These are phyloP conservation scores for Populus tremula DNA, from an alignment of 345 rosid species.

Conservation along the genomic window DNA sequence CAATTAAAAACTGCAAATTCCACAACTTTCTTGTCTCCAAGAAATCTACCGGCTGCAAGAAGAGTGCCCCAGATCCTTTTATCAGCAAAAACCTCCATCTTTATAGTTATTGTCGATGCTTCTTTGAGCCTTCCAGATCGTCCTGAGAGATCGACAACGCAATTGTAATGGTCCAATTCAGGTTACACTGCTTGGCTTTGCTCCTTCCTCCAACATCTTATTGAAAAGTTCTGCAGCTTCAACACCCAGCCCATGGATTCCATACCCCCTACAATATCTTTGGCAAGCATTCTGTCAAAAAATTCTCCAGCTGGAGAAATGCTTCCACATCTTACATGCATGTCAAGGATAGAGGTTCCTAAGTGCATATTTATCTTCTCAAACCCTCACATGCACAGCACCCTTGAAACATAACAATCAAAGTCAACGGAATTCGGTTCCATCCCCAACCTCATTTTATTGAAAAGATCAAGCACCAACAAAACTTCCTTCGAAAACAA, in stretches of 20 bases:
- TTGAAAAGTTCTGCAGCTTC: conserved; percentile 30
- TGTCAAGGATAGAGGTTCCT: conserved; percentile 30
- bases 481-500: conserved; percentile 21
- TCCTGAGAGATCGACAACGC: no score
- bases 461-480: conserved; percentile 23
- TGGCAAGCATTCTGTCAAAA: conserved; percentile 27
- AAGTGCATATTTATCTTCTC: conserved; percentile 13
- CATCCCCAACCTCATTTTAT: conserved; percentile 25
- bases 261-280: conserved; percentile 37
- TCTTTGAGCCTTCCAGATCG: no score
- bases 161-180: no score
- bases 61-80: no score
- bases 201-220: conserved; percentile 27
- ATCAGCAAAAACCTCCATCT: no score
- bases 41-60: no score
- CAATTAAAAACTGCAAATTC: no score
- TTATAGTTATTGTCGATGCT: no score
- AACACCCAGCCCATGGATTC: conserved; percentile 28
- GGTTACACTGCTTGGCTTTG: conserved; percentile 21
- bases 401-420: conserved; percentile 36
- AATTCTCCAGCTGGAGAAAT: conserved; percentile 29
- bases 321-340: conserved; percentile 34
- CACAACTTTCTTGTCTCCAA: no score
- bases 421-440: conserved; percentile 34
- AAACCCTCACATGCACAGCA: conserved; percentile 23